Evolutionary conservation across 352 stramenopile genomes (phyloP).

Genomic region (Phytopythium sindhum): DNA sequence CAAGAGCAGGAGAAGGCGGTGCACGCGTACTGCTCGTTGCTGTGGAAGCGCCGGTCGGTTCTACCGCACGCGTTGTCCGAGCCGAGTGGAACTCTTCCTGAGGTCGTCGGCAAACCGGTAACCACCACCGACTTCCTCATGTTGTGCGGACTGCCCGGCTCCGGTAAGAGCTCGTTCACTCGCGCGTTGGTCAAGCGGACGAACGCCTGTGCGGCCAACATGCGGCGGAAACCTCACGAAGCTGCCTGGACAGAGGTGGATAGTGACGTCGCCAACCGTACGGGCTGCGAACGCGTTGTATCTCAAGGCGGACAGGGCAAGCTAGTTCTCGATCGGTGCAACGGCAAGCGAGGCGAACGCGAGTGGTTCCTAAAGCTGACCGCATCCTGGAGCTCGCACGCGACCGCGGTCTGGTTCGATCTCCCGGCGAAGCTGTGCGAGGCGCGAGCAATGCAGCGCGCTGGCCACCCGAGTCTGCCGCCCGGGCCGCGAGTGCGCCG

Average conservation of each 20-base stretch:
- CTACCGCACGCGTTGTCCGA: slow-evolving; percentile 26
- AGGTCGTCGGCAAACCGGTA: slow-evolving; percentile 25
- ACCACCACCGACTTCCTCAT: slow-evolving; percentile 44
- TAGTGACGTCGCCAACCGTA: slow-evolving; percentile 45
- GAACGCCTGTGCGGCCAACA: slow-evolving; percentile 6
- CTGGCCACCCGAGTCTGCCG: slow-evolving; percentile 37
- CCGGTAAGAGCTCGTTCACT: slow-evolving; percentile 63
- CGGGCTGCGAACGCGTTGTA: slow-evolving; percentile 21
- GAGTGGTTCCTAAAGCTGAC: slow-evolving; percentile 40
- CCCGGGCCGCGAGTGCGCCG: slow-evolving; percentile 36
- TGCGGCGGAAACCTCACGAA: not conserved
- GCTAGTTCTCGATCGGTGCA: slow-evolving; percentile 56
- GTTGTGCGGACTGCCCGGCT: slow-evolving; percentile 52
- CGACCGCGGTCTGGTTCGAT: slow-evolving; percentile 65
- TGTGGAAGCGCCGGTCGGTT: slow-evolving; percentile 52
- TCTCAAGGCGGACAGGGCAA: slow-evolving; percentile 29
- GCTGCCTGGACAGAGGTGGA: slow-evolving; percentile 42
- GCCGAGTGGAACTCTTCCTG: slow-evolving; percentile 26
- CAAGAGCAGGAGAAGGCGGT: slow-evolving; percentile 47
- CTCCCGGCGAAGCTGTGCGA: slow-evolving; percentile 35
- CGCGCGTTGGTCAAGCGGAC: slow-evolving; percentile 36
- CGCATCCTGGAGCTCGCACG: slow-evolving; percentile 43
- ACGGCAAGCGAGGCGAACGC: slow-evolving; percentile 40
- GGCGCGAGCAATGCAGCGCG: slow-evolving; percentile 40
- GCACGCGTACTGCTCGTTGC: slow-evolving; percentile 39